These are phyloP conservation scores for Bathelium albidoporum DNA, from an alignment of 495 filamentous ascomycete genomes.

Conservation along the genomic window DNA sequence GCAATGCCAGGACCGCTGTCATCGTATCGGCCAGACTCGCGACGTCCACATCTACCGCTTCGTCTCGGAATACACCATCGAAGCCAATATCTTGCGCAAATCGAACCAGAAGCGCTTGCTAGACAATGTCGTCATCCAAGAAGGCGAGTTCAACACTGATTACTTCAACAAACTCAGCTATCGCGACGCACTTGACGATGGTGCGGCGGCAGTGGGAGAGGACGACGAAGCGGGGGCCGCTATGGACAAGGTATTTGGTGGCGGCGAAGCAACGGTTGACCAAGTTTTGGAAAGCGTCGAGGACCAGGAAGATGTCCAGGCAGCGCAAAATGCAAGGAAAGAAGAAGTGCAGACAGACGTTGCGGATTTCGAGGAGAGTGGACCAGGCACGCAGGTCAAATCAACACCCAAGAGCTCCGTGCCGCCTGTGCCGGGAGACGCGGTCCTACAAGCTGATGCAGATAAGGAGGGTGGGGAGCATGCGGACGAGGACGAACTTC, in stretches of 20 bases:
- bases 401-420: conserved; percentile 32
- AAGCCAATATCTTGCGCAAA: conserved; percentile 95
- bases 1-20: conserved; percentile 95
- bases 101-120: conserved; percentile 95
- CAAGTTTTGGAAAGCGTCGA: conserved; percentile 78
- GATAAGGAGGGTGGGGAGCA: conserved; percentile 32
- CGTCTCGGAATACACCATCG: conserved; percentile 94
- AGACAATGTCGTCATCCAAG: conserved; percentile 96
- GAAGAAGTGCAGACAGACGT: conserved; percentile 76
- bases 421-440: conserved; percentile 20
- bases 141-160: conserved; percentile 96
- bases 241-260: conserved; percentile 75
- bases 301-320: conserved; percentile 81
- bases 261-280: conserved; percentile 38
- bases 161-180: conserved; percentile 78
- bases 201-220: conserved; percentile 43
- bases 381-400: conserved; percentile 2
- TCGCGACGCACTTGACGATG: conserved; percentile 57
- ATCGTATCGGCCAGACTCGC: conserved; percentile 95
- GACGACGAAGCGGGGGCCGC: conserved; percentile 61
- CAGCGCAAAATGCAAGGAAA: conserved; percentile 81
- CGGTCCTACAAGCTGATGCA: conserved; percentile 23
- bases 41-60: conserved; percentile 98
- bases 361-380: conserved; percentile 79
- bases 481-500: conserved; percentile 14